These are phyloP conservation scores for Mesembryanthemum crystallinum DNA, from an alignment of 148 eudicot genomes.

Conservation along the genomic window DNA sequence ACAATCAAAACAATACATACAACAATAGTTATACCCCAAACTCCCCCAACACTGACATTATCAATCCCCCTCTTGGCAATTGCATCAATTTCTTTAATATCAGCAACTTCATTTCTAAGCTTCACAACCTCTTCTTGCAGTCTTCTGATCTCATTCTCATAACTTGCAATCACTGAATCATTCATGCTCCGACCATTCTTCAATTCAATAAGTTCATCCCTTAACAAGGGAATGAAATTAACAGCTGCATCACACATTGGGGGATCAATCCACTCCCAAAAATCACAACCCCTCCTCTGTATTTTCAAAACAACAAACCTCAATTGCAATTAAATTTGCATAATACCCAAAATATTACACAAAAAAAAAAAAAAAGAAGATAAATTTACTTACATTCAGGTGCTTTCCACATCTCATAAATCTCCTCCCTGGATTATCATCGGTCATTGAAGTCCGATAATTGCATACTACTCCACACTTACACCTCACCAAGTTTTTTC, in stretches of 20 bases:
- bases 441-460: neutral
- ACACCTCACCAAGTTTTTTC: no score
- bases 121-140: neutral
- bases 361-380: no score
- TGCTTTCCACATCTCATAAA: neutral
- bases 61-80: no score
- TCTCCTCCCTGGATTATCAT: neutral
- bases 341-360: no score
- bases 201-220: neutral
- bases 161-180: neutral
- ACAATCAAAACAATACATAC: no score
- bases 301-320: no score
- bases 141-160: neutral
- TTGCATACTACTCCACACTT: no score
- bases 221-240: neutral
- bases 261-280: neutral
- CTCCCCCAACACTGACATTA: no score
- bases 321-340: neutral
- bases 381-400: no score
- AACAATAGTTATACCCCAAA: no score
- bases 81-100: no score
- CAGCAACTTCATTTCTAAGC: neutral
- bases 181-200: no score
- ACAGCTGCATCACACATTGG: neutral
- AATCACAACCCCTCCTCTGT: neutral